Evolutionary conservation across 2,329 filamentous ascomycete species (phyloP), one percentile per base, ranked within the genome.

Genomic region (Aspergillus pseudotamarii): DNA sequence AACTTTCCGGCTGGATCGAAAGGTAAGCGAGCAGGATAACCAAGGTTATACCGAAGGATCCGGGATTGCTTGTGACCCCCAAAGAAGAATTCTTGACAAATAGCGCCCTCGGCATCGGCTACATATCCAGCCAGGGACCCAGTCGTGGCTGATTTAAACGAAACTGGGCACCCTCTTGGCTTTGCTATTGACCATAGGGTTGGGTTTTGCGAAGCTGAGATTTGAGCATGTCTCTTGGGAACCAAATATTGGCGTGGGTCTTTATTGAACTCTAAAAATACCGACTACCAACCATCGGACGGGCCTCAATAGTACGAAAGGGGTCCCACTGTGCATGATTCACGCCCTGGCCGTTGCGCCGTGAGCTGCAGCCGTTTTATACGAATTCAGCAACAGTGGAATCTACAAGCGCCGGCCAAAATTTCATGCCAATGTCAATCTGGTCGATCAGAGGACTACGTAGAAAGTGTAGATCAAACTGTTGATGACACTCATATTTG

Each of bases 171-270:
- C 23, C 32, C 12, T 34, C 28, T 28, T 8, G 50, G 28, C 50
- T 19, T 10, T 10, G 10, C 12, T 14, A 4, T 21, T 11, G 9
- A 34, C 19, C 21, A 19, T 32, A 28, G 50, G 30, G 19, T 36
- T 36, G 21, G 32, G n/a, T 51, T 51, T 50, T 16, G 23, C 23
- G 65, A 53, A 50, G 58, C 32, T 54, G 58, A 43, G 58, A 45
- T 36, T 54, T 54, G 30, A 23, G 51, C n/a, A 4, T 36, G 51
- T 54, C 51, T 36, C 30, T 54, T 10, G 9, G 16, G 51, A 54
- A 36, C 51, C 30, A 34, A 32, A 54, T 6, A 19, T 12, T 38
- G 51, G n/a, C 12, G 51, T 55, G 51, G 51, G 51, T 26, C 51
- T 34, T 36, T 36, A 36, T 34, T 36, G 32, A 54, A 54, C 51